Conservation (phyloP, 257 asterid genomes). For the Hygrophila difformis region DNA sequence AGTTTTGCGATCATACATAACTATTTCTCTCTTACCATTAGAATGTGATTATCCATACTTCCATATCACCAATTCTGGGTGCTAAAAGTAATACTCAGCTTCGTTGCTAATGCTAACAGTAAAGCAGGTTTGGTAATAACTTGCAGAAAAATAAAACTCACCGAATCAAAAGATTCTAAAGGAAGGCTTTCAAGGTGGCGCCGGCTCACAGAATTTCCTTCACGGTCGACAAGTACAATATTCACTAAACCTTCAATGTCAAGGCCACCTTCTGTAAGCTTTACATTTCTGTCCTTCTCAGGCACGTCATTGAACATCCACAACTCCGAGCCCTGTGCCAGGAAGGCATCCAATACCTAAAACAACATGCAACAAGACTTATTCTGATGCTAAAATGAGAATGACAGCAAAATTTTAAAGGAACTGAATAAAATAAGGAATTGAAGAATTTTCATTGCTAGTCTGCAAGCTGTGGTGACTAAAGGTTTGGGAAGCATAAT, state of each 20-base stretch:
- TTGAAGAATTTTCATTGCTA: slow-evolving; percentile 21
- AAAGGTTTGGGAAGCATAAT: slow-evolving; percentile 19
- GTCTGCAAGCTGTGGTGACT: slow-evolving; percentile 12
- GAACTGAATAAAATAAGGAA: slow-evolving; percentile 7
- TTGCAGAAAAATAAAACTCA: slow-evolving; percentile 27
- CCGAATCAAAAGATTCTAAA: slow-evolving; percentile 79
- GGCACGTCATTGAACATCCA: slow-evolving; percentile 92
- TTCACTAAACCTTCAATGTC: slow-evolving; percentile 57
- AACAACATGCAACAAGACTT: slow-evolving; percentile 13
- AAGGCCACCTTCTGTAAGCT: slow-evolving; percentile 79
- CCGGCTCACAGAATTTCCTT: slow-evolving; percentile 84
- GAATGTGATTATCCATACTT: too few species aligned
- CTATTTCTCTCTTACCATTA: too few species aligned
- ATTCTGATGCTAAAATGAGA: slow-evolving; percentile 5
- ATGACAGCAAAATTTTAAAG: slow-evolving; percentile 5
- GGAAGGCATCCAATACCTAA: slow-evolving; percentile 82
- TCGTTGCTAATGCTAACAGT: too few species aligned
- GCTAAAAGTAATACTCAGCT: too few species aligned
- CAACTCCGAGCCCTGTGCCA: slow-evolving; percentile 74
- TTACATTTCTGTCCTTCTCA: slow-evolving; percentile 66
- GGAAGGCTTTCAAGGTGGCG: slow-evolving; percentile 93
- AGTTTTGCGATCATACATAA: too few species aligned
- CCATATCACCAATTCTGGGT: too few species aligned
- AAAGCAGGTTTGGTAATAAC: background rate
- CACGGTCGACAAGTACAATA: slow-evolving; percentile 67